Conservation (phyloP, 176 grass and related monocot species). For the Lolium perenne region DNA sequence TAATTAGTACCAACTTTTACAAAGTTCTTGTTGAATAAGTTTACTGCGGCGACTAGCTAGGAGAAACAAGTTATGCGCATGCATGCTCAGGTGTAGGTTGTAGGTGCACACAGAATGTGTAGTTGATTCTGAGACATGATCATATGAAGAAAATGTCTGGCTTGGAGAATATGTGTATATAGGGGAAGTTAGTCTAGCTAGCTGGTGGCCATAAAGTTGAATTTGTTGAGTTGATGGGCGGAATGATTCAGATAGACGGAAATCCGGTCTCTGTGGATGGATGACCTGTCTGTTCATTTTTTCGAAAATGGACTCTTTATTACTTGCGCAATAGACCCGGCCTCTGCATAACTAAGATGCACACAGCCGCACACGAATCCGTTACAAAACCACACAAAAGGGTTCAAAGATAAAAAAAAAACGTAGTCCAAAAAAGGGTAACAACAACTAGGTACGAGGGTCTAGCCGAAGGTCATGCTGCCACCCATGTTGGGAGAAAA, state of each 20-base stretch:
- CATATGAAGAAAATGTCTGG: slow-evolving; percentile 2
- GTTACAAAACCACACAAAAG: too few relatives aligned
- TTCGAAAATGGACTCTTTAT: too few relatives aligned
- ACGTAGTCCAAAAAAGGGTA: too few relatives aligned
- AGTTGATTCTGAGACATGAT: not conserved
- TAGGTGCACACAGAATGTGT: not conserved
- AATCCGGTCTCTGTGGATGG: slow-evolving; percentile 2
- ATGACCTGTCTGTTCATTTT: not conserved
- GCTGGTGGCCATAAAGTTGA: not conserved
- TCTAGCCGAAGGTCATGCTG: too few relatives aligned
- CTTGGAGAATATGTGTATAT: slow-evolving; percentile 10
- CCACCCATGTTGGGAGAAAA: too few relatives aligned
- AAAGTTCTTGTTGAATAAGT: not conserved
- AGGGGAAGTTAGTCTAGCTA: not conserved
- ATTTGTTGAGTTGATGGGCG: not conserved
- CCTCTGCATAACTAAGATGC: too few relatives aligned
- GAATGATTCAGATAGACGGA: slow-evolving; percentile 24
- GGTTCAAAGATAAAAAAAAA: too few relatives aligned
- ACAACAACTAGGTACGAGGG: too few relatives aligned
- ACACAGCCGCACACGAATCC: too few relatives aligned
- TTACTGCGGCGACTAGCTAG: not conserved
- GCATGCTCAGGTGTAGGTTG: not conserved
- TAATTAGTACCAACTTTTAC: not conserved
- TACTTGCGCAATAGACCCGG: too few relatives aligned
- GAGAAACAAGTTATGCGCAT: not conserved